These are phyloP conservation scores for Ilex aquifolium DNA, from an alignment of 257 asterid species.

Conservation along the genomic window DNA sequence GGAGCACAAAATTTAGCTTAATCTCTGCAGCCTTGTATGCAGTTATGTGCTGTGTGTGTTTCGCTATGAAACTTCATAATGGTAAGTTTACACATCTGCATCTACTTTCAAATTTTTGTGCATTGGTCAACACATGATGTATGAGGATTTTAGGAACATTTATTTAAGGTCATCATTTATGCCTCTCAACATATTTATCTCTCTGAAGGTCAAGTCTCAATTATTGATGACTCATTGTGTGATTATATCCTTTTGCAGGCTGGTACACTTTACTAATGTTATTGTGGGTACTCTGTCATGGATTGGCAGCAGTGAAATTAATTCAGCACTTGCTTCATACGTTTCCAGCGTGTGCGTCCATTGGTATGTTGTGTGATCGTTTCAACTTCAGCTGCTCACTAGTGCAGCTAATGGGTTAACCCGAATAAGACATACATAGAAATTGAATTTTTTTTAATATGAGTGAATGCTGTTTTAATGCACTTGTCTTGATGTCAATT, in stretches of 20 bases:
- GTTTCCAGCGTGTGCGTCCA: slow-evolving; percentile 92
- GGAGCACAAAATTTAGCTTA: slow-evolving; percentile 30
- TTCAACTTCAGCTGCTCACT: slow-evolving; percentile 11
- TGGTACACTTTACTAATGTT: slow-evolving; percentile 41
- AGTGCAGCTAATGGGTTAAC: slow-evolving; percentile 7
- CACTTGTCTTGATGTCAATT: neutral
- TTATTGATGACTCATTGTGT: slow-evolving; percentile 13
- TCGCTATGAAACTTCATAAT: slow-evolving; percentile 25
- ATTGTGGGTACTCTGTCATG: slow-evolving; percentile 68
- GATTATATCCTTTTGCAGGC: slow-evolving; percentile 34
- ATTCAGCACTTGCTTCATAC: slow-evolving; percentile 59
- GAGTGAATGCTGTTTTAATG: too few species aligned
- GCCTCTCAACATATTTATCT: neutral
- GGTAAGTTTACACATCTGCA: slow-evolving; percentile 27
- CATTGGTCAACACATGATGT: neutral
- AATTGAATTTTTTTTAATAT: neutral
- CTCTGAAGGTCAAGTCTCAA: slow-evolving; percentile 8
- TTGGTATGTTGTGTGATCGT: slow-evolving; percentile 49
- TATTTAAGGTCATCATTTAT: neutral
- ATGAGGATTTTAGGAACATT: slow-evolving; percentile 10
- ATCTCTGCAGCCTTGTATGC: slow-evolving; percentile 34
- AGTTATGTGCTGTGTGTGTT: slow-evolving; percentile 38
- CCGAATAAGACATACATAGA: neutral
- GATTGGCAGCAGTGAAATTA: slow-evolving; percentile 52
- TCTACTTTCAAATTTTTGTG: slow-evolving; percentile 11